A percentile compares a stretch with the other conserved stretches of the same genome.
Evolutionary conservation across 768 basidiomycete species (phyloP).

Genomic region (Tricholoma sp.): DNA sequence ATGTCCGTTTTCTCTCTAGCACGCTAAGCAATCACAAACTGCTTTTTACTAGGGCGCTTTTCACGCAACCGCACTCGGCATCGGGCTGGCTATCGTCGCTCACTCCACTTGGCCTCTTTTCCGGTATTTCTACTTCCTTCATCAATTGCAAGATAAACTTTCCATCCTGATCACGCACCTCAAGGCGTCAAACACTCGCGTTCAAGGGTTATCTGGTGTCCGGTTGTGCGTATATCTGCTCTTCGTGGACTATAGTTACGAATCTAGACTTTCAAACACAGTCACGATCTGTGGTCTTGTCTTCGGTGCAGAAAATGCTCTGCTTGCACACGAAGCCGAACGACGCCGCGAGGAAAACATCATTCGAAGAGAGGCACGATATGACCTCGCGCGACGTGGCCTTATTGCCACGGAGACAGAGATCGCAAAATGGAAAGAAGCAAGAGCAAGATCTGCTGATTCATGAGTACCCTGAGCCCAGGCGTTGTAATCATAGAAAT

Average conservation of each 20-base stretch:
- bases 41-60: slow-evolving; percentile 44
- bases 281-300: slow-evolving; percentile 67
- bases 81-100: slow-evolving; percentile 55
- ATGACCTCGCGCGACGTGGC: slow-evolving; percentile 70
- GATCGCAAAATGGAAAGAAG: slow-evolving; percentile 72
- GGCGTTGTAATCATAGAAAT: background rate
- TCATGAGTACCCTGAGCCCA: background rate
- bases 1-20: slow-evolving; percentile 33
- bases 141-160: background rate
- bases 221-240: slow-evolving; percentile 44
- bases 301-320: slow-evolving; percentile 70
- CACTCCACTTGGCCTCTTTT: slow-evolving; percentile 74
- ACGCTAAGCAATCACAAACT: background rate
- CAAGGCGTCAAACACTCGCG: slow-evolving; percentile 71
- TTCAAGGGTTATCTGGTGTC: slow-evolving; percentile 79
- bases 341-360: slow-evolving; percentile 63
- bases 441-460: slow-evolving; percentile 12
- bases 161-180: background rate
- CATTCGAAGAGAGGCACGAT: slow-evolving; percentile 66
- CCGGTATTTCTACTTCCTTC: slow-evolving; percentile 35
- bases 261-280: slow-evolving; percentile 10
- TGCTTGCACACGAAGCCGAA: slow-evolving; percentile 63
- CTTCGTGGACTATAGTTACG: background rate
- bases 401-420: slow-evolving; percentile 79
- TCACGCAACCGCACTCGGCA: slow-evolving; percentile 46